Evolutionary conservation across 805 yeast species (phyloP), one percentile per base, ranked within the genome.

Genomic region (Tetrapisispora taiwanensis): DNA sequence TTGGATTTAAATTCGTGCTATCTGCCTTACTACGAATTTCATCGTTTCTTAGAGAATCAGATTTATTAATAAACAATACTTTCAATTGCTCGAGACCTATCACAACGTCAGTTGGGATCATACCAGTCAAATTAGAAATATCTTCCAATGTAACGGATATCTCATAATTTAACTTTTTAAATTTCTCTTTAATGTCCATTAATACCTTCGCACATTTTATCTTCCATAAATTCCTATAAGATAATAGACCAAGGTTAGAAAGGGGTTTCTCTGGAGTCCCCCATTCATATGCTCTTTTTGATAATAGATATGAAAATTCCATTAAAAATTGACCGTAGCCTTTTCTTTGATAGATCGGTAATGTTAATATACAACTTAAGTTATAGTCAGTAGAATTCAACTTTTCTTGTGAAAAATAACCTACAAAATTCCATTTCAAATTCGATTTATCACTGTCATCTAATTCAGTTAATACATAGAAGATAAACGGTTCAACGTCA

Each of bases 261-360:
- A 90, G 69, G 0, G 98, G 98, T 57, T 89, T 90, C 55, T 92
- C 98, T 0, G 98, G 98, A 0, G 97, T 84, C 0, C 97, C 98
- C 45, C 74, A 73, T 49, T 80, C 81, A 28, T 48, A 78, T 59
- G 90, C 97, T 46, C 76, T 71, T 42, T 82, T 69, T 1, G 92
- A 75, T 39, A 92, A 65, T 15, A 88, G 63, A 58, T 92, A 92
- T 45, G 95, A 85, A 60, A 92, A 87, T 50, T 85, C 94, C 58
- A 92, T 90, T 46, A 92, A 68, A 47, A 90, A 74, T 59, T 78
- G 81, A 2, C 98, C 98, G 63, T 84, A 87, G 0, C 97, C 97
- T 49, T 78, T 77, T 41, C 95, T 66, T 63, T 90, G 97, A 58
- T 81, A 80, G 3, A 80, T 79, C 1, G 97, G 98, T 32, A 90